phyloP scores from a whole-genome alignment of 2,329 filamentous ascomycete species.

The Fulvia fulva region DNA sequence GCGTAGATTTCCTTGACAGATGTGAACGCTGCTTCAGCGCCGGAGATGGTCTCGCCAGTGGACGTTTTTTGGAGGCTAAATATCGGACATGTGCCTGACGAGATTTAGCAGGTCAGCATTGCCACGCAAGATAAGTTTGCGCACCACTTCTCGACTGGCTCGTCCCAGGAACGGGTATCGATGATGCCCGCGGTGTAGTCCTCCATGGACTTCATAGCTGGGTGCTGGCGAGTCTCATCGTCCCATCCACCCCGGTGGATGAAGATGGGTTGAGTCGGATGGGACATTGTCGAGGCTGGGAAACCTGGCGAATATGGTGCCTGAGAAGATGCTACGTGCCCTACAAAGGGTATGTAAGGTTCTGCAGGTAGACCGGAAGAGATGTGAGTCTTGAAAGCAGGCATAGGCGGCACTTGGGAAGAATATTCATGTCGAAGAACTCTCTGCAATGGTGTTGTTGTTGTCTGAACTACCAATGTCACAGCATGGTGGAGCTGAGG shows the following conservation, averaged over 20 bases:
- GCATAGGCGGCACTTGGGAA: neutral
- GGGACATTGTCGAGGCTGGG: conserved; percentile 21
- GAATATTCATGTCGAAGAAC: neutral
- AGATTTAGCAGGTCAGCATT: too few species aligned
- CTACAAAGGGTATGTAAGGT: neutral
- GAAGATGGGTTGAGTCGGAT: conserved; percentile 22
- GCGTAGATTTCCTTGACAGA: conserved; percentile 23
- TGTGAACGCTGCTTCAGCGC: conserved; percentile 21
- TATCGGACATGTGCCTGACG: conserved; percentile 9
- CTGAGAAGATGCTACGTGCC: neutral
- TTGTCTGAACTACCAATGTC: neutral
- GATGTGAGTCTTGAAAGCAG: neutral
- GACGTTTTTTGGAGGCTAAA: conserved; percentile 17
- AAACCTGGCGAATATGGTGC: neutral
- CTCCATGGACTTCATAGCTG: conserved; percentile 27
- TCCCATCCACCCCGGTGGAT: conserved; percentile 22
- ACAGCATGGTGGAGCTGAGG: neutral
- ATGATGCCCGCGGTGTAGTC: conserved; percentile 22
- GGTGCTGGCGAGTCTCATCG: conserved; percentile 22
- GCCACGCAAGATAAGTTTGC: too few species aligned
- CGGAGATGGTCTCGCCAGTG: conserved; percentile 21
- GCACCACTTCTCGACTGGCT: conserved; percentile 5
- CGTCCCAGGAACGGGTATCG: conserved; percentile 13
- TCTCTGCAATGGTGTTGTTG: neutral
- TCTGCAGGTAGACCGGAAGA: neutral